Conservation (phyloP, 345 rosid genomes). For the Conringia planisiliqua region DNA sequence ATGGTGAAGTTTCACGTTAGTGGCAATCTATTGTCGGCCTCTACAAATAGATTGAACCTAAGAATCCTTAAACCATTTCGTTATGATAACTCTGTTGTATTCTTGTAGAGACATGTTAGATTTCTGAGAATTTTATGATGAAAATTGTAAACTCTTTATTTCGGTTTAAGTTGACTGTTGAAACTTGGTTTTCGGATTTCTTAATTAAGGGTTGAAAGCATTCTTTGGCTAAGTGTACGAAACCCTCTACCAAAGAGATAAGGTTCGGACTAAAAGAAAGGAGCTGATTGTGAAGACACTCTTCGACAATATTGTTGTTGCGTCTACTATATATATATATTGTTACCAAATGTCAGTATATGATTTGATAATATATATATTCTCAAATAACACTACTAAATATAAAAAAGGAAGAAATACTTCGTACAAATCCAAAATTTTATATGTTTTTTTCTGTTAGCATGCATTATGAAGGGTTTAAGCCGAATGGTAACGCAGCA, state of each 20-base stretch:
- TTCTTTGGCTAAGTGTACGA: neutral
- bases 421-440: no score
- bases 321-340: neutral
- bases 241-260: neutral
- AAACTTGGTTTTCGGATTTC: neutral
- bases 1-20: neutral
- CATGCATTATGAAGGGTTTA: neutral
- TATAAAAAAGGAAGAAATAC: neutral
- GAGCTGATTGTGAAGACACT: neutral
- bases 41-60: neutral
- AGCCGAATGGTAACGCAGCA: neutral
- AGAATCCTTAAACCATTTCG: neutral
- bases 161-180: neutral
- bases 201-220: neutral
- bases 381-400: neutral
- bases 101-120: neutral
- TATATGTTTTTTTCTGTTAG: no score
- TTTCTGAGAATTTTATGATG: neutral
- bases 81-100: neutral
- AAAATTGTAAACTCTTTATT: neutral
- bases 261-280: neutral
- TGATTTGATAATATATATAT: neutral
- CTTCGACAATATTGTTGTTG: neutral
- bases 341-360: neutral
- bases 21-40: neutral